Percentiles rank a stretch among this genome's conserved stretches.
Evolutionary conservation across 768 basidiomycete species (phyloP).

Genomic region (Mrakia frigida): DNA sequence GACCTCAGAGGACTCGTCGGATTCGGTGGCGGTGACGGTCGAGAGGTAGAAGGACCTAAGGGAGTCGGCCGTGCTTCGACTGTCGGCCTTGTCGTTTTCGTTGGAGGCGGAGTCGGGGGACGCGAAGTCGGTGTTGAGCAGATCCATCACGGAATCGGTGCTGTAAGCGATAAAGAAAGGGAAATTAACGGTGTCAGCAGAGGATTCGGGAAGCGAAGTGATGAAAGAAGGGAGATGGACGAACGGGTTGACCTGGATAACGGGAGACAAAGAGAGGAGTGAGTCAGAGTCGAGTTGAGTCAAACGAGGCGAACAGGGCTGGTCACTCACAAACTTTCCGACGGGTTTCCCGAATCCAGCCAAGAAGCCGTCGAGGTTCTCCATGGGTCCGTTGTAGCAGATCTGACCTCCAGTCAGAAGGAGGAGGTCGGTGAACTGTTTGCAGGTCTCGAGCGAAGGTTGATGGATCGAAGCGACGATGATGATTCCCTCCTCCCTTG

Average conservation of each 20-base stretch:
- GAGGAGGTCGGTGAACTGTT: constrained; percentile 5
- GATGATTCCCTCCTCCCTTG: constrained; percentile 35
- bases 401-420: constrained; percentile 7
- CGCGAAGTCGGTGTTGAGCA: constrained; percentile 33
- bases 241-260: background rate
- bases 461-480: constrained; percentile 50
- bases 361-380: constrained; percentile 20
- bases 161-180: constrained; percentile 13
- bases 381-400: constrained; percentile 6
- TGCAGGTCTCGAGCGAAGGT: constrained; percentile 14
- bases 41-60: background rate
- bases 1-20: background rate
- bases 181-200: background rate
- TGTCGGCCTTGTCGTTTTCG: background rate
- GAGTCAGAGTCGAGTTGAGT: background rate
- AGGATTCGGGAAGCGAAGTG: background rate
- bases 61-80: background rate
- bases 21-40: background rate
- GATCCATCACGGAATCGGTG: constrained; percentile 31
- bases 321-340: constrained; percentile 23
- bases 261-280: background rate
- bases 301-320: background rate
- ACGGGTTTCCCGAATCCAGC: background rate
- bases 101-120: background rate
- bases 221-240: background rate